Conservation (phyloP, 441 rosid genomes). For the Sinapis alba region DNA sequence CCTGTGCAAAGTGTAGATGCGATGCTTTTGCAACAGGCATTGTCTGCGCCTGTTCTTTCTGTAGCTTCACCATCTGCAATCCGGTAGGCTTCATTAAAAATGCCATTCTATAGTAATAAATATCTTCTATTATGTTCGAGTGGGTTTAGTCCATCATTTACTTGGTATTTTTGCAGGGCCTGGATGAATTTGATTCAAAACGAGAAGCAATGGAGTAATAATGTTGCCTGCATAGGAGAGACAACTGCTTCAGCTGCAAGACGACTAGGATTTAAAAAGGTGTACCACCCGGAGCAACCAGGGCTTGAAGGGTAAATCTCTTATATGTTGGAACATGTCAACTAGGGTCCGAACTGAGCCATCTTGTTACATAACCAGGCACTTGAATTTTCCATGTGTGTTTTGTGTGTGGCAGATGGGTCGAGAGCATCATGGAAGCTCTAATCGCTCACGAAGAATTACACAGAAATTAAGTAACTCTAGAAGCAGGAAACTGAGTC, state of each 20-base stretch:
- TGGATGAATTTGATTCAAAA: conserved; percentile 74
- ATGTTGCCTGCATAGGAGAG: conserved; percentile 92
- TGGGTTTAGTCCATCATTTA: conserved; percentile 19
- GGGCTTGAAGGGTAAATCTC: conserved; percentile 86
- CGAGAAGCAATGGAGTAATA: conserved; percentile 58
- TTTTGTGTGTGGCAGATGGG: conserved; percentile 66
- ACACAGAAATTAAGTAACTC: neutral
- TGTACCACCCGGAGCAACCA: conserved; percentile 74
- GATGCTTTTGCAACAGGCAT: conserved; percentile 61
- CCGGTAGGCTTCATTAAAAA: conserved; percentile 43
- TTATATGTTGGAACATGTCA: neutral
- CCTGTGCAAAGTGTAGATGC: conserved; percentile 73
- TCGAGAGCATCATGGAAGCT: conserved; percentile 77
- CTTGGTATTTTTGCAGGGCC: conserved; percentile 55
- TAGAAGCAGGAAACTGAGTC: neutral
- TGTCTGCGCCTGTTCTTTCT: conserved; percentile 75
- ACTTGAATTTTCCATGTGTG: conserved; percentile 15
- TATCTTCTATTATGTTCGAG: neutral
- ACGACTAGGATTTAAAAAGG: conserved; percentile 70
- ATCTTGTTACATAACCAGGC: conserved; percentile 1
- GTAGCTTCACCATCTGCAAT: conserved; percentile 96
- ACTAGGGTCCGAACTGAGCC: neutral
- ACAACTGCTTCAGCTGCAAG: conserved; percentile 89
- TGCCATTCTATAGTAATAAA: neutral
- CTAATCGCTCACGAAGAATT: conserved; percentile 46